Base-by-base conservation (phyloP, 208 protist species). In the Acanthamoeba triangularis region DNA sequence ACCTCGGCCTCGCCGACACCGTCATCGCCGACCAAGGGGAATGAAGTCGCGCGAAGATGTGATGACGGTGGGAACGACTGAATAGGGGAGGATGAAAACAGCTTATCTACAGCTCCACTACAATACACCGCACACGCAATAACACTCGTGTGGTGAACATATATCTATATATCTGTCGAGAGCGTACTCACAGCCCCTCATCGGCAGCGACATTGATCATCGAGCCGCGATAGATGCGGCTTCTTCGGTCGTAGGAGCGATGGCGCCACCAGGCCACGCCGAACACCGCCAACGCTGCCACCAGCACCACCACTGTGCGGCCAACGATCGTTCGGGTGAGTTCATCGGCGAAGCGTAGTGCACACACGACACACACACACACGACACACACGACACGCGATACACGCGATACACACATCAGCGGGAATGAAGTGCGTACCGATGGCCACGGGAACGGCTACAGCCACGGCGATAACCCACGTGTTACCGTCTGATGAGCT, bases 391-490 rank as follows among this genome's bases (percentile, higher is more conserved):
- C 61, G 23, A 25, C 13, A 74, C 65, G 8, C 28, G 65, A 30
- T 1, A 74, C 10, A 13, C 13, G n/a, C n/a, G n/a, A 16, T 2
- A 78, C 13, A 13, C 25, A 35, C 30, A 78, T 0, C 13, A 74
- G 0, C 0, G 20, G 56, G 56, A 18, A 63, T 0, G 11, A 18
- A 8, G 6, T 28, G 6, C 67, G 67, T 82, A 82, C 74, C 74
- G 18, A 82, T 35, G 16, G 74, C 74, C 37, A 82, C 23, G 4
- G 74, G 74, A 35, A 82, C 74, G 74, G 37, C 37, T 0, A 82
- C 74, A 1, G 74, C 74, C 37, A 82, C 74, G 20, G 74, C 74
- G 74, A 82, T 82, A 11, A 82, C 23, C 74, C 74, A 82, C 23
- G 74, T 82, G 74, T 82, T 82, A 37, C 30, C 41, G 74, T 23